phyloP scores from a whole-genome alignment of 202 grass and related monocot genomes.

The Bolboschoenoplectus hybrid region DNA sequence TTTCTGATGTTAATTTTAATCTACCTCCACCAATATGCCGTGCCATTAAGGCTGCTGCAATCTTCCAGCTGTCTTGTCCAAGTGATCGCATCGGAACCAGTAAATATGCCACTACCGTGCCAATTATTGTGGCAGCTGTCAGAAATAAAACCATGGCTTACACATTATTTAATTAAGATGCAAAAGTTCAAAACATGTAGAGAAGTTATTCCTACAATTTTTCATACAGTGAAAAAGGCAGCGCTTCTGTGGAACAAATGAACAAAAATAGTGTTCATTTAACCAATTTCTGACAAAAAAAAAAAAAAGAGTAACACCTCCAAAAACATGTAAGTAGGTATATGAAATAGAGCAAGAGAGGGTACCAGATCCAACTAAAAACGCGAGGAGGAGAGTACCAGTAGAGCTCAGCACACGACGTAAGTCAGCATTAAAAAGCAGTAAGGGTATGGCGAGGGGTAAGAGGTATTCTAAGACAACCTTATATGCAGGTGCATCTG shows the following conservation, averaged over 20 bases:
- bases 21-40: conserved; percentile 76
- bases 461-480: conserved; percentile 72
- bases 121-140: conserved; percentile 72
- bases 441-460: conserved; percentile 62
- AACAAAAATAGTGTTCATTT: neutral
- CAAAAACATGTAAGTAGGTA: neutral
- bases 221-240: neutral
- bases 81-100: conserved; percentile 75
- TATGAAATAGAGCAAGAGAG: neutral
- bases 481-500: conserved; percentile 59
- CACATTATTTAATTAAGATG: conserved; percentile 12
- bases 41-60: conserved; percentile 80
- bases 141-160: conserved; percentile 9
- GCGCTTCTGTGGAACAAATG: neutral
- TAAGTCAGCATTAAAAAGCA: conserved; percentile 73
- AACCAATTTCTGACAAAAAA: neutral
- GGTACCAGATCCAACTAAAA: conserved; percentile 72
- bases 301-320: neutral
- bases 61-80: conserved; percentile 71
- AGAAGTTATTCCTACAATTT: neutral
- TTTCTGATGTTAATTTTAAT: neutral
- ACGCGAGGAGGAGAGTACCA: conserved; percentile 63
- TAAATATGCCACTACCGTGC: conserved; percentile 57
- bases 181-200: neutral
- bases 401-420: conserved; percentile 67